phyloP scores from a whole-genome alignment of 129 eudicot genomes.

The Pulicaria dysenterica region DNA sequence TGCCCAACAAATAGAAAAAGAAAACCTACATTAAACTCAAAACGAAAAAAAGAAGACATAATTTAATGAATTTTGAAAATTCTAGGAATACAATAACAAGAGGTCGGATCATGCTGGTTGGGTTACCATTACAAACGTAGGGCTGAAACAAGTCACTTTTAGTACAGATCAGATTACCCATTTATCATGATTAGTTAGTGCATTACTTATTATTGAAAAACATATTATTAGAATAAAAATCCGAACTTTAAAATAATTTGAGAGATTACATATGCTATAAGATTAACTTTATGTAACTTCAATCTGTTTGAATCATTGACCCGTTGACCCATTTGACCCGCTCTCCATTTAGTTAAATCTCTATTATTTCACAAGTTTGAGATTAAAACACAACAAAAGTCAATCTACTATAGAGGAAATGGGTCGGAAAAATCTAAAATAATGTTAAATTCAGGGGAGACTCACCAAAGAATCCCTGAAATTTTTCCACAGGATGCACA shows the following conservation, averaged over 20 bases:
- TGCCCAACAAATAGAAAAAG: constrained; percentile 7
- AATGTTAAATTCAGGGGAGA: constrained; percentile 10
- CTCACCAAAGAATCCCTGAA: constrained; percentile 88
- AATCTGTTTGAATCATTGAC: no score
- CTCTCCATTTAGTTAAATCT: not conserved
- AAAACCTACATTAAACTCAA: not conserved
- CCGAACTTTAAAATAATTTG: no score
- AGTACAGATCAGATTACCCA: no score
- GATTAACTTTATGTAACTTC: not conserved
- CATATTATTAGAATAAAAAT: no score
- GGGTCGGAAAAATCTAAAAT: not conserved
- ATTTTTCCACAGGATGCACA: constrained; percentile 97
- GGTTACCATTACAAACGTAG: no score
- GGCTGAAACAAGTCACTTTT: no score
- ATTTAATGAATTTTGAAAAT: not conserved
- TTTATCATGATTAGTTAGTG: no score
- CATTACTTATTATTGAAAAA: no score
- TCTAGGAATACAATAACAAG: not conserved
- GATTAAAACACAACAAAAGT: not conserved
- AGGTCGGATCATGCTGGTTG: no score
- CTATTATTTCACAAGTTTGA: not conserved
- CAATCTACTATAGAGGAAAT: not conserved
- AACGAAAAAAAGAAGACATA: not conserved
- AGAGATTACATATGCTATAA: not conserved
- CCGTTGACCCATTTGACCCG: not conserved